Percentiles rank a stretch among this genome's conserved stretches.
Evolutionary conservation across 148 eudicot species (phyloP).

Genomic region (Camellia japonica): DNA sequence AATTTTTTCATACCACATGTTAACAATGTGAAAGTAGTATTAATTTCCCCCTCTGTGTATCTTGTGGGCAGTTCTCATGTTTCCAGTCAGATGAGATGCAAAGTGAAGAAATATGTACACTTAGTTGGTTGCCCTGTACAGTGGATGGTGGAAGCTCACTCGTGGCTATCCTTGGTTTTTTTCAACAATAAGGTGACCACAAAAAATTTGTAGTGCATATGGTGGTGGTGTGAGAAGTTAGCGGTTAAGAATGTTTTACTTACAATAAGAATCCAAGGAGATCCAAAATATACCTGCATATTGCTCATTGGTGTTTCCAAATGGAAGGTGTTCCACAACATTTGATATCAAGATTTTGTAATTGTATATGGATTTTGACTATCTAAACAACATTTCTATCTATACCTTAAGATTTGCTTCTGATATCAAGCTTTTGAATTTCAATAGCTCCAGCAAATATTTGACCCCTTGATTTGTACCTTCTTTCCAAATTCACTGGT

Average conservation of each 20-base stretch:
- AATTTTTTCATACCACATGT: too few relatives aligned
- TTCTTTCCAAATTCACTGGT: too few relatives aligned
- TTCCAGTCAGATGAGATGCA: background rate
- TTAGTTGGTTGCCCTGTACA: constrained; percentile 13
- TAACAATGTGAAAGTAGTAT: too few relatives aligned
- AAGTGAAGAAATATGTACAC: background rate
- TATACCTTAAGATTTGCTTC: too few relatives aligned
- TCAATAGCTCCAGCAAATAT: too few relatives aligned
- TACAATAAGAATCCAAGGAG: background rate
- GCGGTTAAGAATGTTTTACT: background rate
- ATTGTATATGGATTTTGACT: background rate
- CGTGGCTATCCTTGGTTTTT: background rate
- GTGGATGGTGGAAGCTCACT: constrained; percentile 18
- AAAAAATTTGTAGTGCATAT: background rate
- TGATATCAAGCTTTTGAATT: too few relatives aligned
- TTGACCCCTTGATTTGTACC: too few relatives aligned
- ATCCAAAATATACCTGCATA: background rate
- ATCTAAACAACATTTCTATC: too few relatives aligned
- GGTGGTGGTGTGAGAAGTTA: background rate
- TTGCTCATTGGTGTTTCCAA: background rate
- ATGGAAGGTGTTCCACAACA: background rate
- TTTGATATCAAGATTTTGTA: background rate
- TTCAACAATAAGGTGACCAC: constrained; percentile 10
- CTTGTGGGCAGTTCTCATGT: background rate
- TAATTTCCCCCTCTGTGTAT: background rate